Evolutionary conservation across 352 stramenopile species (phyloP), one percentile per base, ranked within the genome.

Genomic region (Pythium apleroticum): DNA sequence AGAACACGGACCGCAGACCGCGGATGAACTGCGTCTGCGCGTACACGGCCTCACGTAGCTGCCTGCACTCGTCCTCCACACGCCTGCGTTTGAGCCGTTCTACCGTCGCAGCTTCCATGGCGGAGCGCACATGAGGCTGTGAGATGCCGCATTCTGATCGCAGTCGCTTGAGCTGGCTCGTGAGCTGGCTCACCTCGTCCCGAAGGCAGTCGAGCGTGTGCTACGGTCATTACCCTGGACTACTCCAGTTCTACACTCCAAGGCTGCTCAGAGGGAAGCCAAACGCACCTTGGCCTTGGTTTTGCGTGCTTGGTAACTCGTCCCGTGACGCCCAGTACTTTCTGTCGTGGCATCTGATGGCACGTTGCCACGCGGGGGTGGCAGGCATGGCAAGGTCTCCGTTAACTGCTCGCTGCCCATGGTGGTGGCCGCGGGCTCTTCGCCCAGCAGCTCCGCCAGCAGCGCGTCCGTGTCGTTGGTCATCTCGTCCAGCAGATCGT

Each of bases 11-110:
- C 9, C 52, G 35, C 3, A 66, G 39, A 17, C 59, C 59, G 14
- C 59, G 49, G 17, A 66, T 30, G 20, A 66, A 66, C 10, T 50
- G 33, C 3, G 35, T 53, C 15, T 66, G 49, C 49, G 59, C 52
- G n/a, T 22, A 30, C 39, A 66, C 59, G 15, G 59, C 49, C 35
- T 46, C 59, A 37, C 59, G 59, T 1, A 66, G 59, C 30, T 37
- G 35, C 49, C 60, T 11, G 35, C 59, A 60, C 50, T 66, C 59
- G 50, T 43, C 33, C 28, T 66, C 59, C 27, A 37, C 59, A 9
- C 50, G 49, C 1, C 59, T 37, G 5, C 59, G 59, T 37, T 53
- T 53, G 2, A 20, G 33, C 9, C 49, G 15, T 41, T 54, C 49
- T 2, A 9, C 17, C 24, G 24, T 33, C 35, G 59, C 59, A n/a